Conservation (phyloP, 148 eudicot genomes). For the Tetragonia tetragonoides region DNA sequence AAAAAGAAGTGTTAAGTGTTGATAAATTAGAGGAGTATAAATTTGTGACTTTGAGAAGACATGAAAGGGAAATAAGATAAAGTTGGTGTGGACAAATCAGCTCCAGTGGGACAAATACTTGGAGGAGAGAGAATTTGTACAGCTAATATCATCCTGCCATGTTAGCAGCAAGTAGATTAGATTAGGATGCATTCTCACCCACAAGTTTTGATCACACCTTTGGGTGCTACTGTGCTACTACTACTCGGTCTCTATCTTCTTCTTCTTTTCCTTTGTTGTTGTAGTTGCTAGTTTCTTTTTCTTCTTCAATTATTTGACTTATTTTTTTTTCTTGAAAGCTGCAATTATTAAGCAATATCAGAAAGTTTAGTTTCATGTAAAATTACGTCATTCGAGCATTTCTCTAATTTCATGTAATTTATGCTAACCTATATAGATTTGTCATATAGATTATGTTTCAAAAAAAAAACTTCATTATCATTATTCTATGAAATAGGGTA, state of each 20-base stretch:
- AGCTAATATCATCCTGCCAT: conserved; percentile 30
- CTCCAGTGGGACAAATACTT: conserved; percentile 15
- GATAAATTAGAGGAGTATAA: background rate
- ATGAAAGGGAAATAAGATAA: conserved; percentile 12
- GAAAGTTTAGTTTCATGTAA: too few relatives aligned
- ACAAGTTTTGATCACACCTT: conserved; percentile 9
- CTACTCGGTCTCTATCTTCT: too few relatives aligned
- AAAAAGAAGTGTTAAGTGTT: conserved; percentile 10
- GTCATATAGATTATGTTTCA: too few relatives aligned
- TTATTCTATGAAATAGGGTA: too few relatives aligned
- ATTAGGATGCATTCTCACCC: conserved; percentile 31
- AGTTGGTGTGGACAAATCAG: conserved; percentile 15
- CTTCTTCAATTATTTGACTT: too few relatives aligned
- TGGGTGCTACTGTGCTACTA: background rate
- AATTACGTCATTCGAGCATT: too few relatives aligned
- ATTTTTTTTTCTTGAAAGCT: too few relatives aligned
- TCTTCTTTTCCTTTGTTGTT: background rate
- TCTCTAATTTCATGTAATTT: too few relatives aligned
- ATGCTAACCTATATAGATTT: too few relatives aligned
- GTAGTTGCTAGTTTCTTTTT: background rate
- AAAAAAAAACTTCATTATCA: too few relatives aligned
- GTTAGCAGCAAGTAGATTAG: conserved; percentile 27
- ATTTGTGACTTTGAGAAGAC: conserved; percentile 12
- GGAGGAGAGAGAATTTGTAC: conserved; percentile 22
- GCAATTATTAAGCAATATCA: too few relatives aligned